Conservation (phyloP, 495 filamentous ascomycete genomes). For the Collariella sp. region DNA sequence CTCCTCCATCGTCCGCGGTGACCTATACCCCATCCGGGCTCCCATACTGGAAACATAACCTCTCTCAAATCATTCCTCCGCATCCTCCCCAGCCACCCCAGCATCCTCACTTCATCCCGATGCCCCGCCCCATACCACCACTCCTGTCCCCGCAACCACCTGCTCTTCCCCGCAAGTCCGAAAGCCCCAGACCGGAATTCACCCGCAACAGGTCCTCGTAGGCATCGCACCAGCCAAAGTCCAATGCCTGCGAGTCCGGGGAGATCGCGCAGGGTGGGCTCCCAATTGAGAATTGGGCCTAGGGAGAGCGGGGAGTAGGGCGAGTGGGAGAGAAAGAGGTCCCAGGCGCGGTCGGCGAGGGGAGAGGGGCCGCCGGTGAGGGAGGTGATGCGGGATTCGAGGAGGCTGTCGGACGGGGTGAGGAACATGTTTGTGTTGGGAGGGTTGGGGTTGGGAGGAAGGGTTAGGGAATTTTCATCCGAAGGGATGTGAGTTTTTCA, state of each 20-base stretch:
- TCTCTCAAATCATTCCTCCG: slow-evolving; percentile 1
- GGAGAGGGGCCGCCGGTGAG: slow-evolving; percentile 9
- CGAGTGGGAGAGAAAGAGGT: slow-evolving; percentile 16
- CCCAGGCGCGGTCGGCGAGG: slow-evolving; percentile 9
- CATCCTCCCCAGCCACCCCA: slow-evolving; percentile 11
- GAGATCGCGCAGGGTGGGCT: slow-evolving; percentile 23
- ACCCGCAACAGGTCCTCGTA: slow-evolving; percentile 35
- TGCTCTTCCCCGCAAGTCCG: not conserved
- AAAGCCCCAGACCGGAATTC: slow-evolving; percentile 20
- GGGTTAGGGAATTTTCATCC: not conserved
- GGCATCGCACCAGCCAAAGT: slow-evolving; percentile 34
- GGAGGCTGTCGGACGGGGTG: not conserved
- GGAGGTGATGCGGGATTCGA: slow-evolving; percentile 7
- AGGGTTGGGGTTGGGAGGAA: not conserved
- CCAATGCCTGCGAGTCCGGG: slow-evolving; percentile 8
- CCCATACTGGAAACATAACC: slow-evolving; percentile 11
- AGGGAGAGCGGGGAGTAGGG: slow-evolving; percentile 31
- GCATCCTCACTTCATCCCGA: not conserved
- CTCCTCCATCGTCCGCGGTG: slow-evolving; percentile 17
- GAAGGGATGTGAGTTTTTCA: not conserved
- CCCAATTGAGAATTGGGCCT: slow-evolving; percentile 10
- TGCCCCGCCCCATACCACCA: not conserved
- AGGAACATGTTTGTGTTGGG: not conserved
- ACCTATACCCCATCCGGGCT: not conserved
- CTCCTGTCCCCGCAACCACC: not conserved